Evolutionary conservation across 1,284 basidiomycete genomes (phyloP), one percentile per base, ranked within the genome.

Genomic region (Porodaedalea pini): DNA sequence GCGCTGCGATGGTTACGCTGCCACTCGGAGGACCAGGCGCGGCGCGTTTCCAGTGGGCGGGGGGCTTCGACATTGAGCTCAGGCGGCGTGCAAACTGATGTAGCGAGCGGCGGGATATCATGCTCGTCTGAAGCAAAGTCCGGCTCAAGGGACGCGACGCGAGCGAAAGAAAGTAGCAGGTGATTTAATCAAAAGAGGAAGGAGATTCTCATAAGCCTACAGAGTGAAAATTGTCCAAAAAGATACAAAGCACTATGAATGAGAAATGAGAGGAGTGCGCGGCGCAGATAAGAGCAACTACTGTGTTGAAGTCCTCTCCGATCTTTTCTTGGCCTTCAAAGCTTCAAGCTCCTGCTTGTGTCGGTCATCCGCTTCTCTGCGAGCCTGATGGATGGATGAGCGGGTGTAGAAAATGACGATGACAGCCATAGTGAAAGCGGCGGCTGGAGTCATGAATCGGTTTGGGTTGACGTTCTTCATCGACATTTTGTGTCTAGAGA

Each of bases 1-100:
- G 75, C 6, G 67, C 67, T 3, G 74, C 72, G 61, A 77, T 80
- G 1, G 80, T 81, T 31, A 68, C 48, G 10, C 76, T 73, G 32
- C 67, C 70, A 15, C 70, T 64, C 2, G 73, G 67, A 8, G 79
- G 70, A 57, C 69, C 68, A 1, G 80, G 79, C 2, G 81, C 81
- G 40, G 66, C 68, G 15, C 71, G 64, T 65, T 84, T 84, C 81
- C 81, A 84, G 60, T 76, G 66, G 25, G 63, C 29, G 2, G 77
- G 77, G 13, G 55, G 54, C 40, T 54, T 59, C 39, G 57, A 51
- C 52, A 54, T 54, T n/a, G 45, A 36, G 41, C 37, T 50, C 47
- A 55, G 31, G 8, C 45, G 39, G 15, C 52, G 51, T n/a, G 53
- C 23, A 49, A 54, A 15, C 13, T 45, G 36, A 31, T 39, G 47